Conservation (phyloP, 2,329 filamentous ascomycete genomes). For the Aspergillus sp. region DNA sequence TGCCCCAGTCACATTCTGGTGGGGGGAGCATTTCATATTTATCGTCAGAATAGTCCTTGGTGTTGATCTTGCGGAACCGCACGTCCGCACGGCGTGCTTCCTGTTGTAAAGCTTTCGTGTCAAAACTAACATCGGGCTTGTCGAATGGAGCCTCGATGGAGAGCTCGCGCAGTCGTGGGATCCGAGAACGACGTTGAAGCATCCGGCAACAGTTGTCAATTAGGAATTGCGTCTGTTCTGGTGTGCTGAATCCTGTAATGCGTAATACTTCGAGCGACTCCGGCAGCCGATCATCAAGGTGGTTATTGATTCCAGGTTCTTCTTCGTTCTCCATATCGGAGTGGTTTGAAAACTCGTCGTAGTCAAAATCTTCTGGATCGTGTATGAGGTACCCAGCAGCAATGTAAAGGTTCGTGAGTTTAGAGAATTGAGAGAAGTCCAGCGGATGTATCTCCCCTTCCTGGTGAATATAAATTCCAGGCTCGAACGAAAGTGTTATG, state of each 20-base stretch:
- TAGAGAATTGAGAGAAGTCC: conserved; percentile 7
- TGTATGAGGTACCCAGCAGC: conserved; percentile 5
- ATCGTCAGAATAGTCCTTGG: neutral
- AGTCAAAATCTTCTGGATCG: conserved; percentile 5
- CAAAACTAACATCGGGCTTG: neutral
- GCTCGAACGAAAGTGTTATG: conserved; percentile 1
- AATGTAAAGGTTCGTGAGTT: conserved; percentile 1
- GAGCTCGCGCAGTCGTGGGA: conserved; percentile 3
- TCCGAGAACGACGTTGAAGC: neutral
- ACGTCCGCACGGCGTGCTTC: neutral
- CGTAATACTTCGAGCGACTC: conserved; percentile 6
- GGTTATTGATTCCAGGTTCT: neutral
- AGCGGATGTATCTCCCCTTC: conserved; percentile 5
- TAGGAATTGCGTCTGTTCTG: conserved; percentile 2
- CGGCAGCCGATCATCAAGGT: conserved; percentile 1
- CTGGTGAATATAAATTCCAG: conserved; percentile 2
- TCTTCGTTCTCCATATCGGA: neutral
- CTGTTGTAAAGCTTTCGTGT: neutral
- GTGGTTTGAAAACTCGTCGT: neutral
- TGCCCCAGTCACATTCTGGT: conserved; percentile 5
- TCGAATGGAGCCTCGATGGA: neutral
- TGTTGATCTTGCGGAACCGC: neutral
- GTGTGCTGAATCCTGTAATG: conserved; percentile 7
- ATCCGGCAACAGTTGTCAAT: neutral
- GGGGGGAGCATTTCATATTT: neutral